Base-by-base conservation (phyloP, 805 yeast species). In the Saccharomycopsis synnaedendra region DNA sequence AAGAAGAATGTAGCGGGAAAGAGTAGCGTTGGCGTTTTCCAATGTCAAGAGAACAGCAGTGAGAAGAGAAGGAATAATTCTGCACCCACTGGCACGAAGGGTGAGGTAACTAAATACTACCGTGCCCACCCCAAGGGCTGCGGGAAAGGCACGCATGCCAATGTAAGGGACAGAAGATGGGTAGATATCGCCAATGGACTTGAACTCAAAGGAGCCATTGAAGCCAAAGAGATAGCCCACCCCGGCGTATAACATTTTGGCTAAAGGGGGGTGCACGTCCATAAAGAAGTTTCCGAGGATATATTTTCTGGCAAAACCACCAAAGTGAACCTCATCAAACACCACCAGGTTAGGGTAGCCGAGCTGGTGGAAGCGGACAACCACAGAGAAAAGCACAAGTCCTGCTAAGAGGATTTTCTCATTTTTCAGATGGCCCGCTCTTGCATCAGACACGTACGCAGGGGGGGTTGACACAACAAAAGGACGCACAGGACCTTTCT, bases 231-330 rank as follows among this genome's bases (percentile, higher is more conserved):
- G 51, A 33, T 72, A 63, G 1, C 76, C 86, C 47, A 83, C 74
- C 43, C 81, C 83, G 3, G 89, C 93, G 64, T 72, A 83, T 43
- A 85, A 62, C 80, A 85, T 74, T 59, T 82, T 79, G 37, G 85
- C 83, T 55, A 85, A 69, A 4, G 95, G 95, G 5, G 95, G 94
- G 59, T 83, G 85, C 41, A 78, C 82, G 61, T 81, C 89, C 75
- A 82, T 71, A 63, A 82, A 83, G 59, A 70, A 82, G 11, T 64
- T 63, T 19, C 86, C 85, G 46, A 66, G 63, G 46, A 80, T 72
- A 66, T 88, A 93, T 64, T 85, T 80, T 50, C 82, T 74, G 33
- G 96, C 95, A 66, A 90, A 93, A n/a, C 94, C 94, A 48, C 98
- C 98, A 58, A 93, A 93, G 64, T 85, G 95, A 30, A 52, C 55